These are phyloP conservation scores for Kluyveromyces aestuarii DNA, from an alignment of 805 yeast species.

Conservation along the genomic window DNA sequence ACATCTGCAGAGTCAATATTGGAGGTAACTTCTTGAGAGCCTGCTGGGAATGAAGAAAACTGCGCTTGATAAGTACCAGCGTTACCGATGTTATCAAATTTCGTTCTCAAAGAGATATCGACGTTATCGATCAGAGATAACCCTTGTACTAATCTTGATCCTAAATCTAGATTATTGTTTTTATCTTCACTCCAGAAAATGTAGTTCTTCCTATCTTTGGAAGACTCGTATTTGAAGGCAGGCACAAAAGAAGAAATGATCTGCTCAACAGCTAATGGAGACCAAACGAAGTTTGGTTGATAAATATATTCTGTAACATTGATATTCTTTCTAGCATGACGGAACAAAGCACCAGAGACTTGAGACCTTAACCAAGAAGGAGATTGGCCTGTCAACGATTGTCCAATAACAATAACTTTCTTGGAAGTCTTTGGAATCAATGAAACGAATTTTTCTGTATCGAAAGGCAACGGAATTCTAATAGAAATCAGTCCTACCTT, in stretches of 20 bases:
- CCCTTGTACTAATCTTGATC: slow-evolving; percentile 59
- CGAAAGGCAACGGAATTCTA: slow-evolving; percentile 77
- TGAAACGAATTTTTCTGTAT: slow-evolving; percentile 47
- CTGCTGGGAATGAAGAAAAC: slow-evolving; percentile 31
- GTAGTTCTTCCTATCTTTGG: slow-evolving; percentile 19
- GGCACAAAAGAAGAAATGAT: slow-evolving; percentile 36
- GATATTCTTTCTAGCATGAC: slow-evolving; percentile 26
- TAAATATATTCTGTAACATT: slow-evolving; percentile 46
- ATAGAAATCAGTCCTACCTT: slow-evolving; percentile 60
- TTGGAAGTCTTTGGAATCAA: slow-evolving; percentile 50
- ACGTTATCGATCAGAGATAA: slow-evolving; percentile 53
- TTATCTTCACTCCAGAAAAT: slow-evolving; percentile 66
- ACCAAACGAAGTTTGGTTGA: slow-evolving; percentile 46
- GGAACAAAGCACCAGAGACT: slow-evolving; percentile 61
- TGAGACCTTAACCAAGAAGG: slow-evolving; percentile 54
- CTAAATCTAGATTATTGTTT: slow-evolving; percentile 43
- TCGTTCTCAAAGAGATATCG: slow-evolving; percentile 46
- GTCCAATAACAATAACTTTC: slow-evolving; percentile 61
- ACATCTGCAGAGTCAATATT: slow-evolving; percentile 53
- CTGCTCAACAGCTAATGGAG: slow-evolving; percentile 43
- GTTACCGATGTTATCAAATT: slow-evolving; percentile 59
- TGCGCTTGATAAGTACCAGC: slow-evolving; percentile 76
- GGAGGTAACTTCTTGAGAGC: slow-evolving; percentile 11
- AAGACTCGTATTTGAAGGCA: slow-evolving; percentile 1
- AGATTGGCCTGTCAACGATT: slow-evolving; percentile 31